phyloP scores from a whole-genome alignment of 441 rosid genomes.

The Codiaeum variegatum region DNA sequence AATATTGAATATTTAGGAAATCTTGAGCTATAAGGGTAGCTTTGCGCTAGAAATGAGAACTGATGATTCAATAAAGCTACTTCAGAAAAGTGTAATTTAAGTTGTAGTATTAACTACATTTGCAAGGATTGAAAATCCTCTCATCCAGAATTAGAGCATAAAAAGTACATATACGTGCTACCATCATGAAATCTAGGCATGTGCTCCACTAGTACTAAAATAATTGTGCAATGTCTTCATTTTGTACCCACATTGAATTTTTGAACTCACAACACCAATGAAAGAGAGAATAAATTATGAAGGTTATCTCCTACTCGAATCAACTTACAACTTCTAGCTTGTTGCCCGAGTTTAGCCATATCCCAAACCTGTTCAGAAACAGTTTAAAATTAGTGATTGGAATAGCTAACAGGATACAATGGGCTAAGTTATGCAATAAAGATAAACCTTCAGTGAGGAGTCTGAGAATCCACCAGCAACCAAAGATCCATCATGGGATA shows the following conservation, averaged over 20 bases:
- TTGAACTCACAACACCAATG: neutral
- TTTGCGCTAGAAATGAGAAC: neutral
- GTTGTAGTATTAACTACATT: neutral
- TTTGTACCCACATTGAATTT: neutral
- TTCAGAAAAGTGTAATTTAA: neutral
- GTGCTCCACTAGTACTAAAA: neutral
- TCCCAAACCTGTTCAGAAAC: constrained; percentile 72
- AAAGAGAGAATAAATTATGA: constrained; percentile 6
- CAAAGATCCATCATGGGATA: constrained; percentile 96
- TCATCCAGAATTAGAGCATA: neutral
- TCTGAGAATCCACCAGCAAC: constrained; percentile 97
- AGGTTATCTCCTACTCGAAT: neutral
- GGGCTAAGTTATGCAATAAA: constrained; percentile 2
- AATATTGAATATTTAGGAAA: neutral
- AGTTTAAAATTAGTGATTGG: constrained; percentile 29
- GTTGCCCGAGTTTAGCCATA: constrained; percentile 92
- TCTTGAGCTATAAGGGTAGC: neutral
- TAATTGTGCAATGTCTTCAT: neutral
- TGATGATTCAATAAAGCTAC: neutral
- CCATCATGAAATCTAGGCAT: neutral
- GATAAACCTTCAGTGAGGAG: constrained; percentile 81
- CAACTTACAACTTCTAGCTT: constrained; percentile 51
- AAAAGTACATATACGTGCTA: neutral
- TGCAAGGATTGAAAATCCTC: too few species aligned
- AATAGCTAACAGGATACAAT: constrained; percentile 20